Conservation (phyloP, 495 filamentous ascomycete genomes). For the Xylaria longipes region DNA sequence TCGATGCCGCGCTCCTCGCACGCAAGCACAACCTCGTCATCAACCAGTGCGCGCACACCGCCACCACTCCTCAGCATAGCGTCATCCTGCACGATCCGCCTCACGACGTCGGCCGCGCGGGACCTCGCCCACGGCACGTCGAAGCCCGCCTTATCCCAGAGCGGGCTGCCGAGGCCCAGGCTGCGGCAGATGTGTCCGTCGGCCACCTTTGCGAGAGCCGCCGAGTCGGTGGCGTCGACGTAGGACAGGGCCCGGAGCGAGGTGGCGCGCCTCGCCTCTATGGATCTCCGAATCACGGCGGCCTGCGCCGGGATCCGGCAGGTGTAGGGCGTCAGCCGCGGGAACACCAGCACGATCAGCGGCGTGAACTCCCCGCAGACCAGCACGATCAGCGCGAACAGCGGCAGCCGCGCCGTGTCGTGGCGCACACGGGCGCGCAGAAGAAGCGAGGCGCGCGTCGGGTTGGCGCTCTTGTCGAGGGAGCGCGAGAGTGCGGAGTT, state of each 20-base stretch:
- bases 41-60: constrained; percentile 42
- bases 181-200: constrained; percentile 41
- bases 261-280: constrained; percentile 52
- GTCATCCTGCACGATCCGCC: constrained; percentile 40
- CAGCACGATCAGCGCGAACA: constrained; percentile 74
- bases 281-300: constrained; percentile 56
- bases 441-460: constrained; percentile 37
- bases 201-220: constrained; percentile 44
- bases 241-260: constrained; percentile 46
- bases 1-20: constrained; percentile 51
- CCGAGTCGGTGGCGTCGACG: neutral
- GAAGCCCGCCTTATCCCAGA: constrained; percentile 43
- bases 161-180: constrained; percentile 36
- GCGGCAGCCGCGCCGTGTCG: constrained; percentile 75
- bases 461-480: constrained; percentile 58
- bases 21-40: constrained; percentile 51
- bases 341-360: constrained; percentile 70
- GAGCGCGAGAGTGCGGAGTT: constrained; percentile 45
- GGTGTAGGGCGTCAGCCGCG: constrained; percentile 72
- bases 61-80: constrained; percentile 43
- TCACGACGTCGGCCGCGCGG: constrained; percentile 38
- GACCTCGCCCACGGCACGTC: constrained; percentile 29
- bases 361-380: constrained; percentile 87
- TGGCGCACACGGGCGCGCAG: constrained; percentile 67
- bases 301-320: constrained; percentile 82